Base-by-base conservation (phyloP, 1,284 basidiomycete species). In the Heterobasidion occidentale region DNA sequence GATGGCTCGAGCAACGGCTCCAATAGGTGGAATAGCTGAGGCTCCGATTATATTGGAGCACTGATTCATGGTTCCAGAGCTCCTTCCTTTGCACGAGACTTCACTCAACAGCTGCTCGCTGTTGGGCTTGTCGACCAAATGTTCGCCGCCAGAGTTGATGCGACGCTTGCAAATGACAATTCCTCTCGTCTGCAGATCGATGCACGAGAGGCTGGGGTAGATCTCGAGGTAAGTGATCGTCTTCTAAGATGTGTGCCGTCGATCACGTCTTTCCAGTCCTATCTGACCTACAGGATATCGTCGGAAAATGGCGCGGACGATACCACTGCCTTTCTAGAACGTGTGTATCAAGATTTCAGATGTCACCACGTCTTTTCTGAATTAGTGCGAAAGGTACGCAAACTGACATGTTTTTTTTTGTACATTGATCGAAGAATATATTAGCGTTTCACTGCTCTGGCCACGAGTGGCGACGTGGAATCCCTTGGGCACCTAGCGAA, bases 401-500 rank as follows among this genome's bases (percentile, higher is more conserved):
- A 20, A 19, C 15, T 17, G 19, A 46, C 15, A 48, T 42, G 50
- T 53, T 48, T 46, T 42, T 36, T 34, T 35, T 11, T 36, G 59
- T 4, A 60, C 2, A 15, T 9, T 53, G 11, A 17, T 45, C 35
- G 52, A 27, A 38, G 52, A 27, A 38, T 60, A 42, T 4, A 12
- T 42, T n/a, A 90, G 88, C 76, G 80, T 46, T 85, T 88, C 63
- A 68, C 71, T 20, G 68, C 70, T 15, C 71, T 80, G 35, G 72
- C 77, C 6, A 70, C 71, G 46, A 71, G 76, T 36, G 70, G 78
- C 44, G 86, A 90, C 58, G 74, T 87, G 1, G 89, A 91, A 65
- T 70, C 79, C 4, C 70, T 91, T 36, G 81, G 86, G 52, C 76
- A 81, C 60, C 67, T 88, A 20, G 88, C 85, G 66, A 83, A 80